Evolutionary conservation across 2,329 filamentous ascomycete genomes (phyloP).

Genomic region (Aspergillus alliaceus): DNA sequence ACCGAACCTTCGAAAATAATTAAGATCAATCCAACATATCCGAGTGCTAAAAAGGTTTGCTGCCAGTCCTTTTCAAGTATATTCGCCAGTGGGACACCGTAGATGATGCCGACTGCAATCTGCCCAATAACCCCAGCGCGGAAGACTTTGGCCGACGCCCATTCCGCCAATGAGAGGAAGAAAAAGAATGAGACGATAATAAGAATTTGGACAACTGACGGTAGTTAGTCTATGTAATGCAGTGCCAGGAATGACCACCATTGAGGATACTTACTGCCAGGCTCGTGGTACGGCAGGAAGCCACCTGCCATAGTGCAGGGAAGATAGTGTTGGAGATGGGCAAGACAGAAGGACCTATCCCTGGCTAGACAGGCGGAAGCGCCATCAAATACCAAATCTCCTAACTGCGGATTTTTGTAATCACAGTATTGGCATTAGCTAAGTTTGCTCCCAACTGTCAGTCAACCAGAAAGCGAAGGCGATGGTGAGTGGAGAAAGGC

Average conservation of each 20-base stretch:
- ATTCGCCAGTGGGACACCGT: conserved; percentile 47
- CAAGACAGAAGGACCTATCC: not conserved
- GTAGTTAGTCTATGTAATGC: not conserved
- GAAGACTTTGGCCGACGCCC: conserved; percentile 42
- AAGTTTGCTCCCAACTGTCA: not conserved
- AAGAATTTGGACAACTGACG: conserved; percentile 40
- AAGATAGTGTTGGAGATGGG: not conserved
- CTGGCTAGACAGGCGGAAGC: not conserved
- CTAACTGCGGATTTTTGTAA: not conserved
- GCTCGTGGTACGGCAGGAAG: conserved; percentile 44
- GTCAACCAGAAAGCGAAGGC: not conserved
- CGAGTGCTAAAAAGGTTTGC: conserved; percentile 47
- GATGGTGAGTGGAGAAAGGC: not conserved
- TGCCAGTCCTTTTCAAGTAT: conserved; percentile 47
- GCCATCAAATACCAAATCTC: not conserved
- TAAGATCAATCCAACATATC: conserved; percentile 51
- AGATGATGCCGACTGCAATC: conserved; percentile 50
- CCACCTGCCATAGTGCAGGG: conserved; percentile 13
- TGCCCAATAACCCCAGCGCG: conserved; percentile 50
- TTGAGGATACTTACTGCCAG: conserved; percentile 29
- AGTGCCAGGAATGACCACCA: too few species aligned
- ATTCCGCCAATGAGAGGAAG: conserved; percentile 44
- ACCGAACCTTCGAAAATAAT: conserved; percentile 50
- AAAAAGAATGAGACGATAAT: conserved; percentile 49
- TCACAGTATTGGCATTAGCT: not conserved